phyloP scores from a whole-genome alignment of 2,329 filamentous ascomycete genomes.

The Trichoderma guizhouense region DNA sequence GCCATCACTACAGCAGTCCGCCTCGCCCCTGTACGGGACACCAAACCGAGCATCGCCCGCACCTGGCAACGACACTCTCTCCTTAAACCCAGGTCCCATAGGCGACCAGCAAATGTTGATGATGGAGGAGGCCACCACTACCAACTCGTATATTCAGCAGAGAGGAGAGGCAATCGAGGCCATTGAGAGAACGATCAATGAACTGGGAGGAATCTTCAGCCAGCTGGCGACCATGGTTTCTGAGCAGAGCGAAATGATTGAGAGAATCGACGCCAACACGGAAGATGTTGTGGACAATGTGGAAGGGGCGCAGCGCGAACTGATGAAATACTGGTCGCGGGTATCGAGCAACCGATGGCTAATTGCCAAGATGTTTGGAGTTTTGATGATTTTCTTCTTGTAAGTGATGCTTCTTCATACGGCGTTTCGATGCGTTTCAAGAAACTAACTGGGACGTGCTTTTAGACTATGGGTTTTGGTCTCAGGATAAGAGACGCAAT shows the following conservation, averaged over 20 bases:
- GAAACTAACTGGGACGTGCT: constrained; percentile 17
- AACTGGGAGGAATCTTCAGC: constrained; percentile 86
- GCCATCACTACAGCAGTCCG: constrained; percentile 66
- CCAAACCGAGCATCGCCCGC: constrained; percentile 65
- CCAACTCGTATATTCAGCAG: constrained; percentile 88
- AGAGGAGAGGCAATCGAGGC: constrained; percentile 94
- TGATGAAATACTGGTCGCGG: constrained; percentile 94
- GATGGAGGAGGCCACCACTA: constrained; percentile 84
- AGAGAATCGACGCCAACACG: constrained; percentile 94
- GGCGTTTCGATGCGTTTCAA: background rate
- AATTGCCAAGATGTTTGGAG: constrained; percentile 74
- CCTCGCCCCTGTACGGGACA: constrained; percentile 82
- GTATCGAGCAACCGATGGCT: constrained; percentile 96
- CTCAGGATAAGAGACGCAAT: constrained; percentile 30
- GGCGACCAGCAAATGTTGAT: constrained; percentile 83
- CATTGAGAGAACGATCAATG: constrained; percentile 91
- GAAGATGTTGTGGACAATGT: constrained; percentile 98
- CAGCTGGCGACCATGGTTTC: constrained; percentile 96
- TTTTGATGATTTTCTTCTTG: constrained; percentile 91
- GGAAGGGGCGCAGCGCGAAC: constrained; percentile 88
- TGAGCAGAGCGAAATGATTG: constrained; percentile 96
- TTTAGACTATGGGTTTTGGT: constrained; percentile 40
- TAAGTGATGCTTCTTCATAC: constrained; percentile 35
- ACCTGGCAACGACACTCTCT: constrained; percentile 71
- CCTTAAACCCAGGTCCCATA: constrained; percentile 64